A percentile compares a stretch with the other conserved stretches of the same genome.
Conservation (phyloP, 2,329 filamentous ascomycete genomes). For the Clonostachys byssicola region DNA sequence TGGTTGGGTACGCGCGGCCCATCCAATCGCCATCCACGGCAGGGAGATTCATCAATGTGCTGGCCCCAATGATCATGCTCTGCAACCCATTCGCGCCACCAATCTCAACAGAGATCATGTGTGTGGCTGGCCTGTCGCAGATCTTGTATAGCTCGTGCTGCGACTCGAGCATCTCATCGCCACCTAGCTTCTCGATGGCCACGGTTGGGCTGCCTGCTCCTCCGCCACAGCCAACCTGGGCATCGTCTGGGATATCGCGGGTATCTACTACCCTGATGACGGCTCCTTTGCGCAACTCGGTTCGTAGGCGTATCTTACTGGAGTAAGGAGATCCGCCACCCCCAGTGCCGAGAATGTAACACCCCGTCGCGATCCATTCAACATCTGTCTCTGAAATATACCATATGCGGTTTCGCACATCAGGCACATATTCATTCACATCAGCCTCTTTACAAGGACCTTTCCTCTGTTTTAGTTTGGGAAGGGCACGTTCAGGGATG, state of each 20-base stretch:
- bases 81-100: conserved; percentile 63
- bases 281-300: conserved; percentile 44
- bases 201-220: conserved; percentile 58
- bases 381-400: conserved; percentile 54
- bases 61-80: conserved; percentile 51
- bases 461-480: not conserved
- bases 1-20: conserved; percentile 50
- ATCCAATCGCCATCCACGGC: conserved; percentile 53
- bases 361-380: conserved; percentile 51
- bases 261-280: conserved; percentile 47
- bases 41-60: conserved; percentile 44
- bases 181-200: conserved; percentile 53
- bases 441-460: conserved; percentile 18
- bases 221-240: conserved; percentile 50
- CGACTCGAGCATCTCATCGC: conserved; percentile 49
- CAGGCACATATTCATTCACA: conserved; percentile 39
- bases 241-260: conserved; percentile 42
- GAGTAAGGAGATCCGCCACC: conserved; percentile 54
- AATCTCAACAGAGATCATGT: conserved; percentile 60
- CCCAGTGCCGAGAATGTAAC: conserved; percentile 58
- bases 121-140: conserved; percentile 39
- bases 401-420: conserved; percentile 47
- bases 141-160: conserved; percentile 49
- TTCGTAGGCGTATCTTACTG: conserved; percentile 42
- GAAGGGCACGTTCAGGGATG: conserved; percentile 9